Percentiles rank a stretch among this genome's conserved stretches.
These are phyloP conservation scores for Carallia pectinifolia DNA, from an alignment of 345 rosid genomes.

Conservation along the genomic window DNA sequence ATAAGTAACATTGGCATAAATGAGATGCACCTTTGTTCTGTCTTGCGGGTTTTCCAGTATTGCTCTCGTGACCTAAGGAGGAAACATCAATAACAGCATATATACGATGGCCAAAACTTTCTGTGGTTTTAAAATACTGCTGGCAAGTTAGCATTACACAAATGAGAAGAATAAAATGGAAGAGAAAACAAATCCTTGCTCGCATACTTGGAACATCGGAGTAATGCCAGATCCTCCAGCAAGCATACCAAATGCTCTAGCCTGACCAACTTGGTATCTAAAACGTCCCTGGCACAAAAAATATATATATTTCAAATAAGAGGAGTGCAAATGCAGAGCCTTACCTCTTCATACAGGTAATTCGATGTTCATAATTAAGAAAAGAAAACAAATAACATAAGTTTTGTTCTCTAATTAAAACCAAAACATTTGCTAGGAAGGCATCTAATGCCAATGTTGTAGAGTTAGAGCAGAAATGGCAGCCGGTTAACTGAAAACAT, in stretches of 20 bases:
- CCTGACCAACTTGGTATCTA: conserved; percentile 79
- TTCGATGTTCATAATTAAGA: background rate
- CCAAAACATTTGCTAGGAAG: too few species aligned
- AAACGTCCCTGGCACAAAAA: conserved; percentile 73
- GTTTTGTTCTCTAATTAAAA: too few species aligned
- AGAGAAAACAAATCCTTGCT: background rate
- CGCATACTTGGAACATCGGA: conserved; percentile 93
- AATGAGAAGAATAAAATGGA: background rate
- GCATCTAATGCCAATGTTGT: too few species aligned
- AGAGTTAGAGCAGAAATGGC: too few species aligned
- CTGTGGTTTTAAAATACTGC: too few species aligned
- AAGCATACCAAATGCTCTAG: conserved; percentile 94
- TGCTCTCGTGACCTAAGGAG: conserved; percentile 78
- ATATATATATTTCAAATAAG: conserved; percentile 1
- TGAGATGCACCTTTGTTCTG: conserved; percentile 73
- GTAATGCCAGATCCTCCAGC: conserved; percentile 99
- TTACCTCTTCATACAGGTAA: background rate
- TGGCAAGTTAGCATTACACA: background rate
- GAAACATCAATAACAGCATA: background rate
- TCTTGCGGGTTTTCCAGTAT: conserved; percentile 88
- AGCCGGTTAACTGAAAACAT: too few species aligned
- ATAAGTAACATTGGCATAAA: conserved; percentile 80
- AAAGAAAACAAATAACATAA: too few species aligned
- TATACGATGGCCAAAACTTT: too few species aligned
- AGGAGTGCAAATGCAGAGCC: conserved; percentile 1